Conservation (phyloP, 73 alveolate genomes). For the Diophrys sp. region DNA sequence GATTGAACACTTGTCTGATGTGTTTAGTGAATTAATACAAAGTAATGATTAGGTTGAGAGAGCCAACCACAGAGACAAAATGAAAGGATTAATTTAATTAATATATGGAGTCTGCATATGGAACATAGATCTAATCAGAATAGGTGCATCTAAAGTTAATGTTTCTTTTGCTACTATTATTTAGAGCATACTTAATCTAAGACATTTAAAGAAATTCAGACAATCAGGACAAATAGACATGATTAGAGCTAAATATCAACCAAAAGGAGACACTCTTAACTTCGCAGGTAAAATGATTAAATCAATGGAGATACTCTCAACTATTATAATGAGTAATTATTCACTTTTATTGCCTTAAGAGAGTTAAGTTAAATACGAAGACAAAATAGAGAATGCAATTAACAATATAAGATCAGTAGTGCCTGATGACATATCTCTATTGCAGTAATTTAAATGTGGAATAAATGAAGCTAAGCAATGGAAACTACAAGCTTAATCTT, state of each 20-base stretch:
- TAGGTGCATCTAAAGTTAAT: background rate
- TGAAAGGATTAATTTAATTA: background rate
- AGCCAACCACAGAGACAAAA: background rate
- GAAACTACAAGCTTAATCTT: background rate
- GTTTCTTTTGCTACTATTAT: background rate
- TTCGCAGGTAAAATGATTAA: background rate
- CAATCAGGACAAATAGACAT: background rate
- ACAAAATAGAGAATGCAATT: background rate
- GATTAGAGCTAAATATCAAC: background rate
- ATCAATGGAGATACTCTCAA: background rate
- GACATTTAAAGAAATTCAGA: background rate
- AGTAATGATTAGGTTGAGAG: background rate
- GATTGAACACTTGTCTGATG: background rate
- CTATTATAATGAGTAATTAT: no score
- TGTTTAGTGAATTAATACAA: no score
- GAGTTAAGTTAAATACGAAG: background rate
- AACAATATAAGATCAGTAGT: background rate
- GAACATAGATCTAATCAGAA: background rate
- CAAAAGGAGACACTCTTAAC: background rate
- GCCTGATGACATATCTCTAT: background rate
- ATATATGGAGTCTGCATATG: background rate
- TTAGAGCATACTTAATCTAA: background rate
- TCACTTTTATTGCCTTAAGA: background rate
- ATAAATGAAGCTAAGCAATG: background rate
- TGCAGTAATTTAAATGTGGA: background rate